Conservation (phyloP, 192 early-diverging fungal species). For the Dissophora ornata region DNA sequence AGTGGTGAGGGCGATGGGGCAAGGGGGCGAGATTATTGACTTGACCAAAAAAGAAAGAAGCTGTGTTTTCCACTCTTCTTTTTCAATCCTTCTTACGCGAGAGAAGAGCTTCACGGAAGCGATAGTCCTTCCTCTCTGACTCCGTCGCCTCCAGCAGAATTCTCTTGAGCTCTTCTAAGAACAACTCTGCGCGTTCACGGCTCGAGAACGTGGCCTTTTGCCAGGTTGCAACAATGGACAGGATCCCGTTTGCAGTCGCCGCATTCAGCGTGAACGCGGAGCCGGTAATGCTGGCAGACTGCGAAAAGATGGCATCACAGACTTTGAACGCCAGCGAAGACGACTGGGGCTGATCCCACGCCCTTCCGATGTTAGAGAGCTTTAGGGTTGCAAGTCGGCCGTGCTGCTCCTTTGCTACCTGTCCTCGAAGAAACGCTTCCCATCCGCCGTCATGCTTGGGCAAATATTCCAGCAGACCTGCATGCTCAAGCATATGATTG, state of each 20-base stretch:
- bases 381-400: constrained; percentile 24
- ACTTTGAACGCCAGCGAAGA: constrained; percentile 6
- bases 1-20: too few relatives aligned
- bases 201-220: constrained; percentile 18
- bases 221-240: constrained; percentile 13
- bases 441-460: constrained; percentile 20
- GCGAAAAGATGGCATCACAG: constrained; percentile 22
- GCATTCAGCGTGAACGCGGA: constrained; percentile 20
- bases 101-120: constrained; percentile 21
- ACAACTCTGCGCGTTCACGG: not conserved
- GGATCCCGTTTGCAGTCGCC: constrained; percentile 27
- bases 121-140: constrained; percentile 17
- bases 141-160: constrained; percentile 26
- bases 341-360: constrained; percentile 8
- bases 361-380: constrained; percentile 35
- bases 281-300: not conserved
- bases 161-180: constrained; percentile 26
- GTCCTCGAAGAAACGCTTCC: constrained; percentile 17
- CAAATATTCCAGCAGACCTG: constrained; percentile 18
- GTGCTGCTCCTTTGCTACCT: constrained; percentile 32
- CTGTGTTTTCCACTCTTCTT: too few relatives aligned
- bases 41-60: too few relatives aligned
- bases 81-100: too few relatives aligned
- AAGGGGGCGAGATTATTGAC: too few relatives aligned
- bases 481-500: not conserved